Evolutionary conservation across 2,329 filamentous ascomycete species (phyloP).

Genomic region (Penicillium sp.): DNA sequence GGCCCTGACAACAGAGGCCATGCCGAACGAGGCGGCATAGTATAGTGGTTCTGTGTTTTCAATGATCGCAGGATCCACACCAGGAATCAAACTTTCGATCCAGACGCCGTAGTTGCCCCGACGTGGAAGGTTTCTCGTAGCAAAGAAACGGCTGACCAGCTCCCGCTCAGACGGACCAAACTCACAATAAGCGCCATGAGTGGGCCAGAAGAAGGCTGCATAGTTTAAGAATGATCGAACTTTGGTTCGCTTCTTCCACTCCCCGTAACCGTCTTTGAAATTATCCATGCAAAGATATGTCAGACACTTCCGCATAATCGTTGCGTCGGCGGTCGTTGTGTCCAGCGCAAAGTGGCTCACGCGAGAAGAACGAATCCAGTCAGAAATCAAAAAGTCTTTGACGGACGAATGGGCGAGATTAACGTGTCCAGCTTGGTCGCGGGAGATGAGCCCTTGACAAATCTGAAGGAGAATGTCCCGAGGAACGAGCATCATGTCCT

Average conservation of each 20-base stretch:
- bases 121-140: conserved; percentile 10
- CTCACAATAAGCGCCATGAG: conserved; percentile 9
- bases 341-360: conserved; percentile 20
- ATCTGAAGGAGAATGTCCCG: conserved; percentile 19
- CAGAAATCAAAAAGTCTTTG: conserved; percentile 22
- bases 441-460: conserved; percentile 21
- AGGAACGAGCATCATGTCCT: conserved; percentile 25
- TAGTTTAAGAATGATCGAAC: conserved; percentile 16
- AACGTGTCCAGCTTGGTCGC: conserved; percentile 13
- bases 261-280: conserved; percentile 16
- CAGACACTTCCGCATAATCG: conserved; percentile 19
- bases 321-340: conserved; percentile 12
- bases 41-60: conserved; percentile 22
- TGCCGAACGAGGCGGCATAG: conserved; percentile 23
- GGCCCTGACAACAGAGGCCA: conserved; percentile 18
- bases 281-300: conserved; percentile 21
- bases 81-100: conserved; percentile 15
- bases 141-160: conserved; percentile 18
- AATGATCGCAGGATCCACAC: conserved; percentile 1
- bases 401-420: conserved; percentile 20
- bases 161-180: conserved; percentile 4
- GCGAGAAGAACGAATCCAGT: conserved; percentile 19
- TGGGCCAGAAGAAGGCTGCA: conserved; percentile 18
- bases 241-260: neutral
- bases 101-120: conserved; percentile 22